phyloP scores from a whole-genome alignment of 2,329 filamentous ascomycete genomes.

The Fusarium nisikadoi region DNA sequence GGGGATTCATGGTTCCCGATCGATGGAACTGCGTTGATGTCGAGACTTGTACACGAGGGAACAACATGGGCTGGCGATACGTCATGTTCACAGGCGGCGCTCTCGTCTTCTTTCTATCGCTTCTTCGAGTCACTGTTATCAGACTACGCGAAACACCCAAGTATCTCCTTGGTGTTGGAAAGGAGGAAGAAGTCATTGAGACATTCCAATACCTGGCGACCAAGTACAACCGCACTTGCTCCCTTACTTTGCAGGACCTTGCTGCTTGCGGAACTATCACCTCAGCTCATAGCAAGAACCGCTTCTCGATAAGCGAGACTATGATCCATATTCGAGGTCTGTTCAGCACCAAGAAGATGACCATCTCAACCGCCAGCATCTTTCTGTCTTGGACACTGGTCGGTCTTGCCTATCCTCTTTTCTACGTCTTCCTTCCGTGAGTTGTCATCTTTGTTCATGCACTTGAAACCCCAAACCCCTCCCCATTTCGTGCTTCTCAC shows the following conservation, averaged over 20 bases:
- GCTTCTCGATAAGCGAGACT: constrained; percentile 47
- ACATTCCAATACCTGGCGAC: constrained; percentile 5
- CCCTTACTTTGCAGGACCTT: constrained; percentile 1
- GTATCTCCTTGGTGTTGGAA: background rate
- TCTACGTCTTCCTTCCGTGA: constrained; percentile 77
- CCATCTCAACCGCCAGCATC: constrained; percentile 13
- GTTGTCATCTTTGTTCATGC: constrained; percentile 24
- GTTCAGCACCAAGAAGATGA: constrained; percentile 12
- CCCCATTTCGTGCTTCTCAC: too few species aligned
- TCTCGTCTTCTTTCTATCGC: constrained; percentile 5
- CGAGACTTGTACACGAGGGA: background rate
- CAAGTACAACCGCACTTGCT: constrained; percentile 11
- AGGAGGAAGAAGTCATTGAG: constrained; percentile 3
- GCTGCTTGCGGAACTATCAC: constrained; percentile 10
- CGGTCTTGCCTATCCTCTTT: constrained; percentile 78
- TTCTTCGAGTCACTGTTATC: constrained; percentile 12
- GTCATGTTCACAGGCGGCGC: constrained; percentile 29
- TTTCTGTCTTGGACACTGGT: constrained; percentile 58
- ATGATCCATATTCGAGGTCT: constrained; percentile 5
- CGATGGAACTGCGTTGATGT: constrained; percentile 5
- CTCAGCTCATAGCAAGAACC: constrained; percentile 49
- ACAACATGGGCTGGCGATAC: constrained; percentile 18
- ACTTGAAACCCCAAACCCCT: too few species aligned
- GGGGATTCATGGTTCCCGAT: background rate
- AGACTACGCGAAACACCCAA: constrained; percentile 14